Base-by-base conservation (phyloP, 2,329 filamentous ascomycete species). In the Raffaelea deltoideospora region DNA sequence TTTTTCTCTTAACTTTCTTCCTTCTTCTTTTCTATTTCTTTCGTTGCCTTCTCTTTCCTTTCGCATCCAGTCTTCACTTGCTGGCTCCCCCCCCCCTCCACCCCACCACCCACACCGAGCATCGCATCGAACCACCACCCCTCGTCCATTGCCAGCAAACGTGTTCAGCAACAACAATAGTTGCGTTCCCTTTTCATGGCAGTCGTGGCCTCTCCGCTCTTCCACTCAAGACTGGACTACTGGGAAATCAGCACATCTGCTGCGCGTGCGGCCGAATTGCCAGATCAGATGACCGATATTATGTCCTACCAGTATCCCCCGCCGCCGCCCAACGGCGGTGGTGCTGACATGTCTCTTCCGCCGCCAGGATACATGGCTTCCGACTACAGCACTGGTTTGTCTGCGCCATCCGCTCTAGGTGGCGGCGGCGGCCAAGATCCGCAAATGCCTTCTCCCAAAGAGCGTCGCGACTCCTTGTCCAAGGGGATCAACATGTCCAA, bases 281-380 rank as follows among this genome's bases (percentile, higher is more conserved):
- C 49, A 29, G 47, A 43, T 45, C 52, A 45, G 45, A 59, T 59
- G 54, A 57, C 55, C 50, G 53, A 55, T 42, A 57, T 55, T 47
- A 67, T 68, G 63, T 57, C 65, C 43, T 64, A 66, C 48, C 62
- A 65, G 43, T 69, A 67, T 48, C 58, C 63, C 33, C 48, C 54
- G 28, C 53, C 58, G 43, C 56, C 58, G 40, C 55, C 61, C 44
- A 56, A 54, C 49, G 54, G 54, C 48, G n/a, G n/a, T n/a, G n/a
- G n/a, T n/a, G 47, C 53, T 45, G 59, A 61, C 35, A 57, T 62
- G 54, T 57, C 59, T 38, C 50, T 62, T 43, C 50, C 58, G 34
- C 55, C 58, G 35, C 47, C 56, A 35, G 50, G 52, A 39, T 67
- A 59, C 46, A 44, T 51, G 41, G 44, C 52, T 10, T 32, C 36